Percentiles rank a stretch among this genome's conserved stretches.
phyloP scores from a whole-genome alignment of 805 yeast species.

The Nakazawaea wickerhamii region DNA sequence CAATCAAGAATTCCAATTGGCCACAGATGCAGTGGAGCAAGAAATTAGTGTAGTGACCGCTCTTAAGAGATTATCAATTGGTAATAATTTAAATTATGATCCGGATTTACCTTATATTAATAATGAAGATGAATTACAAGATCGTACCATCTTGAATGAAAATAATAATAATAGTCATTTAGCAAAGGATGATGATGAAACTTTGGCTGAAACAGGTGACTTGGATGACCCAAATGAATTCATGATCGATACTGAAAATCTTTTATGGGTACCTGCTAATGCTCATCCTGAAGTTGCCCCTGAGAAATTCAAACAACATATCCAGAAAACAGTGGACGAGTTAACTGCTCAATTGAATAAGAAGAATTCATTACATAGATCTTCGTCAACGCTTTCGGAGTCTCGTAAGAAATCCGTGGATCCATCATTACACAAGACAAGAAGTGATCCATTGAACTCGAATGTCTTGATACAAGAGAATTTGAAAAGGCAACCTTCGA shows the following conservation, averaged over 20 bases:
- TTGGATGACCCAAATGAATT: constrained; percentile 15
- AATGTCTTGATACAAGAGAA: background rate
- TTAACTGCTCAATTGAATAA: constrained; percentile 35
- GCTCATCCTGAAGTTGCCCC: constrained; percentile 95
- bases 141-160: constrained; percentile 17
- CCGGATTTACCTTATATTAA: constrained; percentile 57
- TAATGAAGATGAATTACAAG: constrained; percentile 17
- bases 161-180: background rate
- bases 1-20: constrained; percentile 43
- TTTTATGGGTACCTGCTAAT: constrained; percentile 94
- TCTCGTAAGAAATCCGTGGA: constrained; percentile 3
- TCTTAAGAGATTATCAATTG: constrained; percentile 68
- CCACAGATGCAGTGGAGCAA: constrained; percentile 72
- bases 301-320: constrained; percentile 68
- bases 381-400: constrained; percentile 12
- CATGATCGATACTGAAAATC: constrained; percentile 34
- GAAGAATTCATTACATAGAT: constrained; percentile 16
- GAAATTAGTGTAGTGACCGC: constrained; percentile 72
- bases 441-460: constrained; percentile 7
- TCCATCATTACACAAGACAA: constrained; percentile 6
- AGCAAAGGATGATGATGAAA: constrained; percentile 10
- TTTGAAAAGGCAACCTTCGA: constrained; percentile 46
- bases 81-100: constrained; percentile 53
- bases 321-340: constrained; percentile 53
- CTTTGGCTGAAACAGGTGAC: constrained; percentile 15